Base-by-base conservation (phyloP, 352 stramenopile species). In the Peronospora belbahrii region DNA sequence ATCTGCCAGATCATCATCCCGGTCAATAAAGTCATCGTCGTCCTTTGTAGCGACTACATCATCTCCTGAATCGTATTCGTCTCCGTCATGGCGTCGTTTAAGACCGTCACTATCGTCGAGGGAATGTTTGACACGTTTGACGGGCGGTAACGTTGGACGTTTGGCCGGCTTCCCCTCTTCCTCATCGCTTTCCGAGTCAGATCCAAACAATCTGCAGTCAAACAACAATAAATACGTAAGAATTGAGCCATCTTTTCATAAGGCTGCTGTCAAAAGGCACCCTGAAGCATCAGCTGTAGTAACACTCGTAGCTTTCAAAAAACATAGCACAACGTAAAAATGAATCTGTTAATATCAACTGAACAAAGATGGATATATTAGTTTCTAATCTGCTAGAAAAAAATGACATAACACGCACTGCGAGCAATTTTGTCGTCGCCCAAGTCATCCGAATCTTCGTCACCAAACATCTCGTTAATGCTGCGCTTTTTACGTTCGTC, bases 401-500 rank as follows among this genome's bases (percentile, higher is more conserved):
- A 4, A 22, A n/a, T 6, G 19, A 6, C 19, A 18, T 35, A 18
- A 6, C 24, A 64, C 43, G 53, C 52, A 86, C 74, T 60, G 18
- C 53, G 65, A 36, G 70, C 65, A 19, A 89, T 70, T 17, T 75
- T 48, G 14, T 83, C 59, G 46, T 85, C 70, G 32, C 74, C 70
- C 38, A 79, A 74, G 27, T 76, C 77, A 54, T 88, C 77, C 59
- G 74, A 86, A 55, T 85, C 74, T 48, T 90, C 78, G 40, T 88
- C 80, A 27, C 80, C 80, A 53, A 91, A 91, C 80, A 91, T 91
- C 51, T 91, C 80, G 49, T 88, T 88, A 57, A 91, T 88, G 48
- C 72, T 85, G 59, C 72, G 70, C 66, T 88, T 91, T 67, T 87
- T 88, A 48, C 69, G 73, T 52, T 86, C 76, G 35, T 91, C 73